Conservation (phyloP, 805 yeast species). For the Candida wancherniae region DNA sequence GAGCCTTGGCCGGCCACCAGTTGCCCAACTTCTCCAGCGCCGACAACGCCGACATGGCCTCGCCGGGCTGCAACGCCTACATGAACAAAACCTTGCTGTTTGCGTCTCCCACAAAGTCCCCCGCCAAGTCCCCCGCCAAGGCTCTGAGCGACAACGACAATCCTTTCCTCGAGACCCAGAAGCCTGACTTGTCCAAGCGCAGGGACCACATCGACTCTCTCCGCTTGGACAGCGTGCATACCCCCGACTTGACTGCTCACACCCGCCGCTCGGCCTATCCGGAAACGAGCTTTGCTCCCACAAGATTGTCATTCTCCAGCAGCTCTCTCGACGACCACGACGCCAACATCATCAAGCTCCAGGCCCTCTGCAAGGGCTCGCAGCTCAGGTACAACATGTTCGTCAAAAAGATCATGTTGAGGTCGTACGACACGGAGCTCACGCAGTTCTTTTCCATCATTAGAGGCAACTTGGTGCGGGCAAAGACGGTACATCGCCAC, state of each 20-base stretch:
- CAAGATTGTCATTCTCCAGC: conserved; percentile 1
- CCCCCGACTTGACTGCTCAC: conserved; percentile 6
- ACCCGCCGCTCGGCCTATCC: background rate
- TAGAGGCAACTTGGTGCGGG: conserved; percentile 44
- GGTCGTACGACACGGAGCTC: conserved; percentile 50
- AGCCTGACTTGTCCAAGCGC: too few relatives aligned
- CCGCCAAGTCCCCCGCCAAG: background rate
- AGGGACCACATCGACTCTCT: too few relatives aligned
- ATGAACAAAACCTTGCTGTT: conserved; percentile 15
- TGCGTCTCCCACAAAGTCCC: conserved; percentile 4
- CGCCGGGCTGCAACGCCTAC: conserved; percentile 14
- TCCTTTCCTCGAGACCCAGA: conserved; percentile 6
- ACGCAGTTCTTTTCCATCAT: conserved; percentile 45
- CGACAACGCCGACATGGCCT: conserved; percentile 23
- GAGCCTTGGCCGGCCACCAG: conserved; percentile 60
- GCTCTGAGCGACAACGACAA: conserved; percentile 1
- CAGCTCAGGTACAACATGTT: conserved; percentile 58
- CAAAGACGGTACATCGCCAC: conserved; percentile 29
- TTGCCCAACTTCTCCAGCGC: conserved; percentile 68
- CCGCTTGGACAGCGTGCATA: conserved; percentile 4
- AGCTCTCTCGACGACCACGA: conserved; percentile 5
- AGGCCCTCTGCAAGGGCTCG: conserved; percentile 69
- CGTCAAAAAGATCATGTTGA: conserved; percentile 58
- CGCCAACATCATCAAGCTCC: conserved; percentile 46
- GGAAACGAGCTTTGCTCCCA: background rate